Evolutionary conservation across 2,329 filamentous ascomycete species (phyloP), one percentile per base, ranked within the genome.

Genomic region (Ascochyta rabiei): DNA sequence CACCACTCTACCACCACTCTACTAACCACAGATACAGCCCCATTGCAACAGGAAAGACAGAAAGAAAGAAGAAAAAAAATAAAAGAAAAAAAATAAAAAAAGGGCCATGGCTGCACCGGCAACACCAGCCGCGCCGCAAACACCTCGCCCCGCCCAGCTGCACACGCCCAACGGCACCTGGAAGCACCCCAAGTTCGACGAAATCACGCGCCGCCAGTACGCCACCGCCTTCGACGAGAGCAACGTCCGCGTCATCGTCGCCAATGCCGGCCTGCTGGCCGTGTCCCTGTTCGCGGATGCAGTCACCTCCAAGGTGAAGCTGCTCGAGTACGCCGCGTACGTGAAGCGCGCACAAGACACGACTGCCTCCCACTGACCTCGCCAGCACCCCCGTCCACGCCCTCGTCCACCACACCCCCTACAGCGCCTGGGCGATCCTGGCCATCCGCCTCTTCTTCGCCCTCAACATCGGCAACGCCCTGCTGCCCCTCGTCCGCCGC

Each of bases 181-280:
- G 93, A 86, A 87, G 69, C 95, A 99, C 74, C 95, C 95, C 30
- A 87, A 89, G 60, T 83, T 97, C 61, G 84, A 91, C 68, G 93
- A 98, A 76, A 96, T 99, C 71, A 86, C 89, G 15, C 84, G 84
- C 59, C 87, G 95, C 46, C 90, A 92, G 71, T 88, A 90, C 73
- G 88, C 87, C 18, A 86, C 87, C 13, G 89, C 83, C 42, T 96
- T 98, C 73, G 86, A 87, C 51, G 87, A 93, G 64, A 85, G 84
- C 71, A 93, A 96, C 62, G 77, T 95, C 43, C 84, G 81, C 57
- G 84, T 82, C 48, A 86, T 96, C 46, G 71, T 86, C 26, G 86
- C 87, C 76, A 96, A 96, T 73, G 73, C 82, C 1, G 76, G 74
- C 9, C 80, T 86, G 33, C 70, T 89, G 34, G 35, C 84, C 26